Evolutionary conservation across 2,329 filamentous ascomycete species (phyloP), one percentile per base, ranked within the genome.

Genomic region (Xylariaceae sp.): DNA sequence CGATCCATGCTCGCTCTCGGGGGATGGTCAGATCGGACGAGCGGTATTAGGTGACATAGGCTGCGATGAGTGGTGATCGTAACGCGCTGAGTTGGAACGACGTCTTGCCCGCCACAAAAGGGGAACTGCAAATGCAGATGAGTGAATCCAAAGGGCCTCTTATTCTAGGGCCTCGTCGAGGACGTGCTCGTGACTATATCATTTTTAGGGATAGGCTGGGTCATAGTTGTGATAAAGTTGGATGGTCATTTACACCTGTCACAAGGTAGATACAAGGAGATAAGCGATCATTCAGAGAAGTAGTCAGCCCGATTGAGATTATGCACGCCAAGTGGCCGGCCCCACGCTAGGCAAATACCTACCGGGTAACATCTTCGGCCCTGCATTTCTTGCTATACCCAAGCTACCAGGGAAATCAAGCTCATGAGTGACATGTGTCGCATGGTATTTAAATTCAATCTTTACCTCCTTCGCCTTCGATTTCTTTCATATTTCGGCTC

Each of bases 1-100:
- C 73, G 71, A 53, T 77, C 73, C 71, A 77, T 75, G 36, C 36
- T 56, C 15, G 30, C 40, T 29, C 15, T 42, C 39, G 32, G 29
- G 39, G 29, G n/a, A 21, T 46, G 4, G 41, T 11, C 18, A 33
- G 30, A 30, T 47, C n/a, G 26, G 27, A 49, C 15, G 29, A 43
- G 24, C 43, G 21, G 16, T 39, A 30, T 26, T 18, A 32, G n/a
- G 13, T 15, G 49, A 41, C 32, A 32, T 10, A 24, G 27, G 18
- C 10, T n/a, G 26, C n/a, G 16, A 7, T 8, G 10, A 13, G 32
- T 43, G 18, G 29, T 39, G 44, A 10, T 24, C 6, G 30, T 27
- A 33, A 15, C 21, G 18, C 23, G 27, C 23, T 26, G n/a, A n/a
- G n/a, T n/a, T n/a, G n/a, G n/a, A n/a, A n/a, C n/a, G n/a, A n/a